Evolutionary conservation across 1,139 yeast species (phyloP).

Genomic region (Candida glucosophila): DNA sequence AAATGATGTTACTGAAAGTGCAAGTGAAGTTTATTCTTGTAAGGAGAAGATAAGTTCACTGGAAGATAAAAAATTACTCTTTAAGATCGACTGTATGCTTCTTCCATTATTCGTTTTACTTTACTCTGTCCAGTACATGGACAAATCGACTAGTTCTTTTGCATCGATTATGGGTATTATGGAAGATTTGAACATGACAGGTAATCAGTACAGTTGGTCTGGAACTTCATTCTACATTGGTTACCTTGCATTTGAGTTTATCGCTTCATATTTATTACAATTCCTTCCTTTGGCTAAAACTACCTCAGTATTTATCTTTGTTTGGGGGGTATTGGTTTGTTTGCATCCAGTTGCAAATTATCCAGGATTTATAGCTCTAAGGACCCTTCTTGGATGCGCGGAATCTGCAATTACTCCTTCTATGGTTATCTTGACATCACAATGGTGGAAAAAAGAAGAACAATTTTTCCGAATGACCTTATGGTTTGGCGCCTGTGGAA

Average conservation of each 20-base stretch:
- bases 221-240: constrained; percentile 50
- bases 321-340: constrained; percentile 19
- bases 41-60: constrained; percentile 7
- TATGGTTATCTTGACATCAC: constrained; percentile 37
- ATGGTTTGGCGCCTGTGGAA: constrained; percentile 17
- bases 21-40: too few relatives aligned
- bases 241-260: constrained; percentile 37
- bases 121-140: constrained; percentile 53
- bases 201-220: constrained; percentile 43
- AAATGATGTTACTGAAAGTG: too few relatives aligned
- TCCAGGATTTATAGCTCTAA: constrained; percentile 17
- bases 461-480: constrained; percentile 12
- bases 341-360: constrained; percentile 19
- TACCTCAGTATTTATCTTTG: constrained; percentile 12
- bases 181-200: constrained; percentile 36
- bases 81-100: constrained; percentile 47
- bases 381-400: constrained; percentile 36
- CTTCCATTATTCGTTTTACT: constrained; percentile 46
- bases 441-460: constrained; percentile 14
- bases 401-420: constrained; percentile 52
- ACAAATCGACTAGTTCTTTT: constrained; percentile 45
- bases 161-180: constrained; percentile 54
- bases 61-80: constrained; percentile 4
- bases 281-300: constrained; percentile 19
- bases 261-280: constrained; percentile 33